Percentiles rank a stretch among this genome's conserved stretches.
Evolutionary conservation across 257 asterid species (phyloP).

Genomic region (Lycium barbarum): DNA sequence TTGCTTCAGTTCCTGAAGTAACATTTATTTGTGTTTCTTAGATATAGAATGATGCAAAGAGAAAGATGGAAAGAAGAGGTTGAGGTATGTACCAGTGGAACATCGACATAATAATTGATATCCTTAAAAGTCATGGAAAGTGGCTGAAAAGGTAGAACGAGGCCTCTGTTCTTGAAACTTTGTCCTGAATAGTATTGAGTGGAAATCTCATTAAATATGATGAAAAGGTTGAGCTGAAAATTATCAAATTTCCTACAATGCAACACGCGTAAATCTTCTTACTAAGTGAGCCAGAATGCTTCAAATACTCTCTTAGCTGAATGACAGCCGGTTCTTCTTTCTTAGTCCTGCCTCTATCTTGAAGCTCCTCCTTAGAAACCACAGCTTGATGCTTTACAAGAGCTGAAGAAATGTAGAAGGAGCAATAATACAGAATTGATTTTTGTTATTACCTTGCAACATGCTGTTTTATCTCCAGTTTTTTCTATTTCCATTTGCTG

Average conservation of each 20-base stretch:
- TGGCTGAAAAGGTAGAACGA: conserved; percentile 94
- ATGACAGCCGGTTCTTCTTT: conserved; percentile 72
- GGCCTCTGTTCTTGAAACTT: conserved; percentile 79
- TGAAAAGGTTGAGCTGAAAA: background rate
- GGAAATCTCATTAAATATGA: background rate
- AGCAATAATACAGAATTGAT: conserved; percentile 17
- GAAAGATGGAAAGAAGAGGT: conserved; percentile 29
- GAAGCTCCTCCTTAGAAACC: conserved; percentile 71
- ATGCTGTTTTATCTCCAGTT: conserved; percentile 27
- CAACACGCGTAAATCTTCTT: conserved; percentile 53
- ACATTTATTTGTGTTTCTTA: conserved; percentile 30
- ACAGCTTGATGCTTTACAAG: conserved; percentile 85
- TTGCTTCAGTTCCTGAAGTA: conserved; percentile 86
- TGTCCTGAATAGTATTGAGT: conserved; percentile 56
- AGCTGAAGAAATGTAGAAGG: conserved; percentile 53
- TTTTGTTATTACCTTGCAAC: conserved; percentile 2
- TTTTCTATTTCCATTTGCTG: conserved; percentile 24
- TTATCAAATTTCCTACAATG: background rate
- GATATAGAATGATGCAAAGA: conserved; percentile 27
- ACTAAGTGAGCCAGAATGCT: conserved; percentile 85
- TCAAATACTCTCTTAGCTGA: conserved; percentile 82
- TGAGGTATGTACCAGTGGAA: conserved; percentile 70
- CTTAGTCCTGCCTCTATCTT: conserved; percentile 59
- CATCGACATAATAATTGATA: conserved; percentile 86
- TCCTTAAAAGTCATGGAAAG: conserved; percentile 88